These are phyloP conservation scores for Pseudevernia furfuracea DNA, from an alignment of 495 filamentous ascomycete genomes.

Conservation along the genomic window DNA sequence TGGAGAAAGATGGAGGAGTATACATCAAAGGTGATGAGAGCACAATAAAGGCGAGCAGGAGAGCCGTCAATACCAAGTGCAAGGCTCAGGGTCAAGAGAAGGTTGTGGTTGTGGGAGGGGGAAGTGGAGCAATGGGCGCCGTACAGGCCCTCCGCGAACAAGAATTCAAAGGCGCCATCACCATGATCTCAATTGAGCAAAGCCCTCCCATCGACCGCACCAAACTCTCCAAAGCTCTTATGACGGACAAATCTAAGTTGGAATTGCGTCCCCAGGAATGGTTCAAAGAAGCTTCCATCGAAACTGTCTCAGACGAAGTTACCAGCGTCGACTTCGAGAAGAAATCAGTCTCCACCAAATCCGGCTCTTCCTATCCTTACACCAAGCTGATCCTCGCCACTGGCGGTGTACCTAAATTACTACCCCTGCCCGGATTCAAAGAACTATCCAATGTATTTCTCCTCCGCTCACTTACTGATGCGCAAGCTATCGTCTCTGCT, in stretches of 20 bases:
- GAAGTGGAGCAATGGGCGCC: slow-evolving; percentile 71
- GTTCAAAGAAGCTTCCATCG: slow-evolving; percentile 68
- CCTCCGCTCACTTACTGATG: slow-evolving; percentile 66
- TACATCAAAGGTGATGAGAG: slow-evolving; percentile 77
- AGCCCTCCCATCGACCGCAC: slow-evolving; percentile 85
- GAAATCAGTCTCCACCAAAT: slow-evolving; percentile 65
- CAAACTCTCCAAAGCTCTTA: slow-evolving; percentile 89
- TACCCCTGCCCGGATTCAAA: slow-evolving; percentile 80
- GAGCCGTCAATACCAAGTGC: slow-evolving; percentile 68
- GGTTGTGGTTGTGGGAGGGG: slow-evolving; percentile 82
- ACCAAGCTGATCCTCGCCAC: slow-evolving; percentile 85
- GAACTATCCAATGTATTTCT: slow-evolving; percentile 80
- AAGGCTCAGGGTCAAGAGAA: slow-evolving; percentile 54
- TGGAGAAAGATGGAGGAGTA: slow-evolving; percentile 69
- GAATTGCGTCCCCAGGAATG: slow-evolving; percentile 65
- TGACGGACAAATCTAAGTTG: slow-evolving; percentile 73
- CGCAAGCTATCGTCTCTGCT: slow-evolving; percentile 64
- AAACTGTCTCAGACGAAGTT: slow-evolving; percentile 67
- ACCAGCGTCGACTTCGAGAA: slow-evolving; percentile 63
- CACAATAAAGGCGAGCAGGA: slow-evolving; percentile 66
- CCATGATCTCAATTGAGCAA: slow-evolving; percentile 75
- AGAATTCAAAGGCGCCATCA: slow-evolving; percentile 74
- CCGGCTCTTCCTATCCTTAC: slow-evolving; percentile 63
- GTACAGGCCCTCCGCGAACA: slow-evolving; percentile 74
- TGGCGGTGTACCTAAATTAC: slow-evolving; percentile 67